phyloP scores from a whole-genome alignment of 768 basidiomycete species.

The Cantharellus anzutake region DNA sequence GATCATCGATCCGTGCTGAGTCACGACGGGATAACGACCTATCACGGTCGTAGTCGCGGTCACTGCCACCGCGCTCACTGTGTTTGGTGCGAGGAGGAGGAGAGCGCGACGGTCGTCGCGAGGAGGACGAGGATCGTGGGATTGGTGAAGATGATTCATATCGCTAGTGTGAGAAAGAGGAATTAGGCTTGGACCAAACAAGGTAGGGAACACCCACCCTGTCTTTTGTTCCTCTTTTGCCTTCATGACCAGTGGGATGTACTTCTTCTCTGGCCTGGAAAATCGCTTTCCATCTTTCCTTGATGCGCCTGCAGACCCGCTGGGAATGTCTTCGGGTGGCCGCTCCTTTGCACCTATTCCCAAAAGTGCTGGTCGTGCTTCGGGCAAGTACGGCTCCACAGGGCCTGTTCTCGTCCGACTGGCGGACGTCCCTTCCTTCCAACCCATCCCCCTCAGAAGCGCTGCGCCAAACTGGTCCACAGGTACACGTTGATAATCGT shows the following conservation, averaged over 20 bases:
- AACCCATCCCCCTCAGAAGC: slow-evolving; percentile 89
- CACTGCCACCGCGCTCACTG: slow-evolving; percentile 15
- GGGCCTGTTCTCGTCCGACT: slow-evolving; percentile 40
- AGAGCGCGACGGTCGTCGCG: slow-evolving; percentile 18
- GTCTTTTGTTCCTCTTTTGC: too few relatives aligned
- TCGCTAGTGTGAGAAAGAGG: neutral
- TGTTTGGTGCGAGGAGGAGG: slow-evolving; percentile 10
- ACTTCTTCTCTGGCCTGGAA: slow-evolving; percentile 42
- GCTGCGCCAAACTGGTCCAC: slow-evolving; percentile 88
- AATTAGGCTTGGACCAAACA: neutral
- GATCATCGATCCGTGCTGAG: neutral
- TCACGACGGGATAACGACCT: slow-evolving; percentile 7
- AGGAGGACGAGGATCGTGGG: slow-evolving; percentile 18
- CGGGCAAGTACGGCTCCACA: slow-evolving; percentile 65
- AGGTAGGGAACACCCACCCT: slow-evolving; percentile 9
- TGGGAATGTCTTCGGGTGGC: slow-evolving; percentile 33
- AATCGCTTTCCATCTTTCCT: slow-evolving; percentile 20
- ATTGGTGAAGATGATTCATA: slow-evolving; percentile 7
- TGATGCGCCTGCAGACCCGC: slow-evolving; percentile 14
- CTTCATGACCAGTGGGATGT: slow-evolving; percentile 63
- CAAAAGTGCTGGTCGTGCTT: slow-evolving; percentile 63
- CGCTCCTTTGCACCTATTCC: slow-evolving; percentile 90
- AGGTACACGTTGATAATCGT: slow-evolving; percentile 81
- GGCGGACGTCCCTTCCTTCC: slow-evolving; percentile 68
- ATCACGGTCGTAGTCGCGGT: slow-evolving; percentile 12